Conservation (phyloP, 164 flowering plant species). For the Nelumbo lutea region DNA sequence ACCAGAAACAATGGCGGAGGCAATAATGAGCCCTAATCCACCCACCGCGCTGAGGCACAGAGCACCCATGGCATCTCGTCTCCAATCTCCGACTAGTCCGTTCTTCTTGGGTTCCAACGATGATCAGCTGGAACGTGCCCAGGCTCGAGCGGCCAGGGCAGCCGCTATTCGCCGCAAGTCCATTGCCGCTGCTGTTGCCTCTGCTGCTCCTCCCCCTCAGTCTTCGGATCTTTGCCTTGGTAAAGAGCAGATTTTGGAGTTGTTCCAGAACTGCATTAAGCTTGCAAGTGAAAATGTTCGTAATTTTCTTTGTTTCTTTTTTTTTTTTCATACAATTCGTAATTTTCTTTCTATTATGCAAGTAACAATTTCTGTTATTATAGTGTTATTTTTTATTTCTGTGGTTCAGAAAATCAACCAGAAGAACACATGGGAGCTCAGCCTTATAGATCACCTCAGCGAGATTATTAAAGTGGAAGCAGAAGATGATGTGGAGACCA, state of each 20-base stretch:
- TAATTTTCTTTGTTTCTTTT: constrained; percentile 1
- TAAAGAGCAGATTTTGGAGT: constrained; percentile 65
- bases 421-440: constrained; percentile 95
- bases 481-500: constrained; percentile 72
- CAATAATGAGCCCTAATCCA: constrained; percentile 49
- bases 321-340: neutral
- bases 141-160: constrained; percentile 90
- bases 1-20: constrained; percentile 46
- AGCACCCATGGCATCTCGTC: constrained; percentile 31
- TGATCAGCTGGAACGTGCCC: constrained; percentile 85
- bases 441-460: constrained; percentile 74
- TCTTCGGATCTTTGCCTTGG: constrained; percentile 41
- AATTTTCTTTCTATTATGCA: neutral
- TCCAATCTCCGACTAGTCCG: constrained; percentile 67
- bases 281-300: constrained; percentile 93
- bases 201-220: constrained; percentile 10
- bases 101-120: constrained; percentile 77
- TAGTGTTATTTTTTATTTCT: constrained; percentile 3
- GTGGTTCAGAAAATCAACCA: constrained; percentile 82
- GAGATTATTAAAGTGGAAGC: constrained; percentile 78
- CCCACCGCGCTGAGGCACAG: constrained; percentile 33
- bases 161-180: constrained; percentile 71
- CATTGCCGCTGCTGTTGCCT: constrained; percentile 12
- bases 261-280: constrained; percentile 88
- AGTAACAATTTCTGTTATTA: neutral